These are phyloP conservation scores for Pascua sp. DNA, from an alignment of 1,284 basidiomycete species.

Conservation along the genomic window DNA sequence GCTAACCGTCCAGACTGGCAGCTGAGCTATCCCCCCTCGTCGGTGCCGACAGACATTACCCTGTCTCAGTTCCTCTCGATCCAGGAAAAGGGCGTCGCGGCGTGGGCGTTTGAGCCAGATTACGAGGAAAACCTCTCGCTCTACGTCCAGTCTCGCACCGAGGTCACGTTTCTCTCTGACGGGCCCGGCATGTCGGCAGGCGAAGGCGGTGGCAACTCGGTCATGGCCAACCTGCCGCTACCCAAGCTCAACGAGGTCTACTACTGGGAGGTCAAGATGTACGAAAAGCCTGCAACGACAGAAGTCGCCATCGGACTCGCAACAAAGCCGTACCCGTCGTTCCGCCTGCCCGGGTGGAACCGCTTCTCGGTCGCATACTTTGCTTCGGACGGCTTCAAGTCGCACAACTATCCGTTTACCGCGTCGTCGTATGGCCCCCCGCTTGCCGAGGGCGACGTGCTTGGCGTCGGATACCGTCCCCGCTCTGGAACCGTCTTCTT, in stretches of 20 bases:
- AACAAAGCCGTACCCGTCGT: slow-evolving; percentile 90
- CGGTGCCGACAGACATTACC: slow-evolving; percentile 89
- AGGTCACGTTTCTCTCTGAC: slow-evolving; percentile 92
- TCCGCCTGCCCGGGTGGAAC: slow-evolving; percentile 83
- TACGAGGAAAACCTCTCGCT: slow-evolving; percentile 87
- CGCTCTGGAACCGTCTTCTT: slow-evolving; percentile 94
- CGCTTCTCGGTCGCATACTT: slow-evolving; percentile 95
- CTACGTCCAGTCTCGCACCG: slow-evolving; percentile 86
- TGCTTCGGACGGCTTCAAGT: slow-evolving; percentile 88
- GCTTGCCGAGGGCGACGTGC: slow-evolving; percentile 87
- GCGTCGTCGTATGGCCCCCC: slow-evolving; percentile 76
- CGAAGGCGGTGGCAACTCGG: slow-evolving; percentile 68
- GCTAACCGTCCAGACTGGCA: slow-evolving; percentile 66
- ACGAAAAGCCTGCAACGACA: slow-evolving; percentile 79
- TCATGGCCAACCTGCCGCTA: slow-evolving; percentile 89
- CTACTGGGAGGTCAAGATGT: slow-evolving; percentile 98
- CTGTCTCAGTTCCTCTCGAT: slow-evolving; percentile 94
- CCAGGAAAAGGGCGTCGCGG: slow-evolving; percentile 95
- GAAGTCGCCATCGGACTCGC: slow-evolving; percentile 84
- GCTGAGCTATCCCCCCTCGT: slow-evolving; percentile 84
- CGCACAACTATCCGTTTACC: slow-evolving; percentile 95
- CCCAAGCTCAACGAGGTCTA: slow-evolving; percentile 96
- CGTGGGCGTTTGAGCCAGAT: slow-evolving; percentile 96
- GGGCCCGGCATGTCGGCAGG: slow-evolving; percentile 64
- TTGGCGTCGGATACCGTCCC: slow-evolving; percentile 89